Base-by-base conservation (phyloP, 768 basidiomycete genomes). In the Pisolithus tinctorius region DNA sequence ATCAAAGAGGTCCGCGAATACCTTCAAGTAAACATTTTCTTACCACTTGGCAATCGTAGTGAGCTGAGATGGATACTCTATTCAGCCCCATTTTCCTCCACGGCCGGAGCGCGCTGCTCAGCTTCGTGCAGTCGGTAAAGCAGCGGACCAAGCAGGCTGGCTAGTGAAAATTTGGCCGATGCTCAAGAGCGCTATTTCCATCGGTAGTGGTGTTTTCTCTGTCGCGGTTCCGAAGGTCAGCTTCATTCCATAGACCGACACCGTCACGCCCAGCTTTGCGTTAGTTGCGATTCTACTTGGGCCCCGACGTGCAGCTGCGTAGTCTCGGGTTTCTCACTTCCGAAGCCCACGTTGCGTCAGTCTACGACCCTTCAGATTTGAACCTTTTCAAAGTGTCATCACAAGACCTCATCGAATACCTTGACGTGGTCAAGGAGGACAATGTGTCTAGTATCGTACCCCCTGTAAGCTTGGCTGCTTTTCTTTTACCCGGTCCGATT, bases 341-440 rank as follows among this genome's bases (percentile, higher is more conserved):
- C 37, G 54, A 61, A 31, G 51, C 46, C 8, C 53, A 53, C 51
- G 39, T 62, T n/a, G 58, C 55, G 10, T 50, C 46, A 0, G 54
- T 45, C 14, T 58, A 50, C 45, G 47, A 52, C 11, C 34, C 30
- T 25, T 17, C 44, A 2, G 42, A 56, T 20, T 43, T 58, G 11
- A 56, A 41, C 46, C 51, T 51, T 3, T 63, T 61, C 47, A 60
- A 58, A 39, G 51, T 55, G 20, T 40, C 37, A 6, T 39, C 16
- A 29, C 47, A 58, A 11, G 61, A 58, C 13, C 30, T 58, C n/a
- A 44, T 63, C 30, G 59, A 60, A 42, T 59, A 55, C 39, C 55
- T 59, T 5, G 58, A 62, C 16, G 6, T 60, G 29, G 23, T 39
- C 0, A 26, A 50, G 27, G 41, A 52, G 20, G 20, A 20, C 20